Conservation (phyloP, 352 stramenopile species). For the Pythium sp. region DNA sequence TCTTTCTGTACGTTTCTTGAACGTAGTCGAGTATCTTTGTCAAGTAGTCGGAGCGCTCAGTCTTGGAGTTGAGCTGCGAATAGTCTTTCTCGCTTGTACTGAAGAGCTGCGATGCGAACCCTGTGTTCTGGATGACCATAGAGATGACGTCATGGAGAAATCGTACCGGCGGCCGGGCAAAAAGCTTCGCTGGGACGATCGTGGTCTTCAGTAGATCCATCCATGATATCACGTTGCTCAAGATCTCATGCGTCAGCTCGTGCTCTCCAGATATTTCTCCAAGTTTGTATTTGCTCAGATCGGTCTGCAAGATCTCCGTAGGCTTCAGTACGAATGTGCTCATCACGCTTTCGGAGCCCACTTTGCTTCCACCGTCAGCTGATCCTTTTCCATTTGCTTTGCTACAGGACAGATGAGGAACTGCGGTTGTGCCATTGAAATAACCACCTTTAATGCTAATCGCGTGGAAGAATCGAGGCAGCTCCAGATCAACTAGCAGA, state of each 20-base stretch:
- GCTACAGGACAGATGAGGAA: conserved; percentile 15
- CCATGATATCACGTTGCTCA: conserved; percentile 77
- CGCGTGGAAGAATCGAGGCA: conserved; percentile 63
- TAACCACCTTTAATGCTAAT: conserved; percentile 58
- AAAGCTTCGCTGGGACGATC: conserved; percentile 65
- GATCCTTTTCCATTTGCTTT: not conserved
- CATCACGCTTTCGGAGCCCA: not conserved
- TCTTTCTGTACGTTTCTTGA: conserved; percentile 46
- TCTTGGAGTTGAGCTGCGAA: conserved; percentile 59
- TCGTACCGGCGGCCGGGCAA: conserved; percentile 68
- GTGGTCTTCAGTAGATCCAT: conserved; percentile 69
- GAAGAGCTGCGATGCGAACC: conserved; percentile 48
- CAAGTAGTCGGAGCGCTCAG: conserved; percentile 72
- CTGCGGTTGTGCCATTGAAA: conserved; percentile 15
- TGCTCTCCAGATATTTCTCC: conserved; percentile 52
- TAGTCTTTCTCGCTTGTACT: conserved; percentile 59
- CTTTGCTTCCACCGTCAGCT: not conserved
- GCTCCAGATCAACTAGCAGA: conserved; percentile 67
- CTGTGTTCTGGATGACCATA: conserved; percentile 64
- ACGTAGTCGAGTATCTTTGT: conserved; percentile 74
- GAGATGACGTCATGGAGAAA: conserved; percentile 84
- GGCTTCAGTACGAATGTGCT: conserved; percentile 42
- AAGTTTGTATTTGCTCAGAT: conserved; percentile 38
- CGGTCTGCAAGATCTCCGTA: conserved; percentile 29
- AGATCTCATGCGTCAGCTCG: conserved; percentile 60